Evolutionary conservation across 2,329 filamentous ascomycete genomes (phyloP), one percentile per base, ranked within the genome.

Genomic region (Tolypocladium ovalisporum): DNA sequence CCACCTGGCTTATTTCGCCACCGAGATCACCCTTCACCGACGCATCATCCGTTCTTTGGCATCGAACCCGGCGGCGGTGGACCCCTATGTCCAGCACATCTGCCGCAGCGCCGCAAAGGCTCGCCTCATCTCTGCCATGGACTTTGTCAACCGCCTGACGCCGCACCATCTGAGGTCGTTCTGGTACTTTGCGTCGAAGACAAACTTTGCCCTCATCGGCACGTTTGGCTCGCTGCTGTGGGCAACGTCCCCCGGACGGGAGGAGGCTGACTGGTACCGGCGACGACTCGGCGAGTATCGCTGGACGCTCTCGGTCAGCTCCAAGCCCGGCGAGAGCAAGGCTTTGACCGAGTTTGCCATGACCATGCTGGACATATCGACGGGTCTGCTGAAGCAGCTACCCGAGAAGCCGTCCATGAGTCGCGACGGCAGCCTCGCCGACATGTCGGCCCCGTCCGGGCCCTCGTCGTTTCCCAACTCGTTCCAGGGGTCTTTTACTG

Each of bases 51-150:
- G 91, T 55, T 92, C 90, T 1, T 79, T 97, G 49, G 67, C 75
- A 24, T 71, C 76, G 13, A 65, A 69, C 3, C 62, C 71, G 5
- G 67, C 70, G 8, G 66, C 71, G 4, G 77, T 86, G 42, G 90
- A 96, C 67, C 82, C 87, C 0, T 96, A 97, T 65, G 84, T 96
- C 54, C 83, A 91, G 57, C 90, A 95, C 71, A 96, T 97, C 64
- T 96, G 92, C 72, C 90, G 93, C 56, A 92, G 87, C 58, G 93
- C 93, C 4, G 93, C 93, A 56, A 97, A 97, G 71, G 95, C 93
- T 0, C 87, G 93, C 7, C 81, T 97, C 37, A 96, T 97, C 67
- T 95, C 89, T 27, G 91, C 92, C 62, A 96, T 97, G 89, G 93
- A 97, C 70, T 96, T 97, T 72, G 91, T 96, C 65, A 97, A 97